These are phyloP conservation scores for Taphrina communis DNA, from an alignment of 1,139 yeast species.

Conservation along the genomic window DNA sequence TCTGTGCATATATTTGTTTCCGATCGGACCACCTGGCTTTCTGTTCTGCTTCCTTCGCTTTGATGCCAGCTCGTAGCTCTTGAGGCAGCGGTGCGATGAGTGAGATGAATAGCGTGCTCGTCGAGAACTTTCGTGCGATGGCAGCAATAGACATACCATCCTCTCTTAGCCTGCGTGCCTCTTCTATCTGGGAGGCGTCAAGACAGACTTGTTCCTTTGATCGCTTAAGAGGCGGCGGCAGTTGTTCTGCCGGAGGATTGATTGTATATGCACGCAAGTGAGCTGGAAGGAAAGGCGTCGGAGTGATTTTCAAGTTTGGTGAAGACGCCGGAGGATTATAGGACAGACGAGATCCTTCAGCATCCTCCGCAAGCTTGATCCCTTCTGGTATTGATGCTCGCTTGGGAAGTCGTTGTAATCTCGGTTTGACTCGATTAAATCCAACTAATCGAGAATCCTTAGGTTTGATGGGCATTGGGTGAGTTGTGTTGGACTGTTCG, in stretches of 20 bases:
- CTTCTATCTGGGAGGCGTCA: slow-evolving; percentile 26
- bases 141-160: slow-evolving; percentile 22
- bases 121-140: slow-evolving; percentile 33
- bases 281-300: slow-evolving; percentile 35
- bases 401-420: slow-evolving; percentile 38
- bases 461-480: slow-evolving; percentile 34
- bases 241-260: background rate
- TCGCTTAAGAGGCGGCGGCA: slow-evolving; percentile 34
- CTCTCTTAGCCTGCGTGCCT: slow-evolving; percentile 14
- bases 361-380: slow-evolving; percentile 30
- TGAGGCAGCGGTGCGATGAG: slow-evolving; percentile 35
- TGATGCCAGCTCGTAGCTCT: slow-evolving; percentile 14
- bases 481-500: background rate
- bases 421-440: slow-evolving; percentile 35
- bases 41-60: slow-evolving; percentile 17
- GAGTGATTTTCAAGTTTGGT: slow-evolving; percentile 38
- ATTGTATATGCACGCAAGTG: slow-evolving; percentile 22
- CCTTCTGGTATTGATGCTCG: slow-evolving; percentile 35
- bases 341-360: slow-evolving; percentile 26
- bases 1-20: slow-evolving; percentile 30
- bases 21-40: slow-evolving; percentile 38
- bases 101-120: slow-evolving; percentile 33
- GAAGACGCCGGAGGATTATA: slow-evolving; percentile 42
- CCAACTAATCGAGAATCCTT: slow-evolving; percentile 38
- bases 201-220: slow-evolving; percentile 15